A percentile compares a stretch with the other conserved stretches of the same genome.
Evolutionary conservation across 2,329 filamentous ascomycete species (phyloP).

Genomic region (Hypoxylon sp.): DNA sequence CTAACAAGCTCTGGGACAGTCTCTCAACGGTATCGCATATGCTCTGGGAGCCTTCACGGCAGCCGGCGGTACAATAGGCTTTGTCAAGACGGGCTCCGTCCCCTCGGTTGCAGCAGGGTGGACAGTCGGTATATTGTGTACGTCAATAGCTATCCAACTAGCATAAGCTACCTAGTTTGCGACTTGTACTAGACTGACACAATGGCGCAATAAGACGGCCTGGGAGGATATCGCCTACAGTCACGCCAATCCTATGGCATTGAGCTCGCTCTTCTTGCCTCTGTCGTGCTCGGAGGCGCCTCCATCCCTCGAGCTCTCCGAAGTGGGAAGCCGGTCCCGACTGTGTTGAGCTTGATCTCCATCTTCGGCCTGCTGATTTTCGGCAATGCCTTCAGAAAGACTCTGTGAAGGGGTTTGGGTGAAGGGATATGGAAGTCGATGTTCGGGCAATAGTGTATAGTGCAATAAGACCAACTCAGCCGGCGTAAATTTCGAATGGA

Average conservation of each 20-base stretch:
- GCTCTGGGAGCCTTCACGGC: conserved; percentile 86
- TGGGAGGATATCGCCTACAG: conserved; percentile 86
- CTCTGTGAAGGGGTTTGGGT: conserved; percentile 52
- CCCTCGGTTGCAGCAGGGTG: conserved; percentile 89
- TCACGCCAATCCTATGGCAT: conserved; percentile 83
- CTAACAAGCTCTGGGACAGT: conserved; percentile 47
- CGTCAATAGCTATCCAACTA: conserved; percentile 31
- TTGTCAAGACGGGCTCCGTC: conserved; percentile 84
- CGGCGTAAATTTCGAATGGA: conserved; percentile 12
- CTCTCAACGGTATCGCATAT: conserved; percentile 76
- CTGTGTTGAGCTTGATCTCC: conserved; percentile 83
- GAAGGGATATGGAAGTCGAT: conserved; percentile 1
- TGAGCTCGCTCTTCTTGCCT: conserved; percentile 91
- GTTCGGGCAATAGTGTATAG: conserved; percentile 22
- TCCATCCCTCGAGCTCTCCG: conserved; percentile 90
- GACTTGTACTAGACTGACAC: conserved; percentile 19
- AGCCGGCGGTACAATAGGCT: conserved; percentile 89
- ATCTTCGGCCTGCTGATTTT: conserved; percentile 85
- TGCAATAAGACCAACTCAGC: conserved; percentile 26
- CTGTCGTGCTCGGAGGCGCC: conserved; percentile 84
- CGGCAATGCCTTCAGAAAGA: conserved; percentile 74
- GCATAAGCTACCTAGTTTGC: conserved; percentile 1
- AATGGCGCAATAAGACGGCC: conserved; percentile 68
- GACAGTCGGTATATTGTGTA: conserved; percentile 80
- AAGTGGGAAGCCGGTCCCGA: conserved; percentile 85